Conservation (phyloP, 768 basidiomycete species). For the Lanmaoa rubissima region DNA sequence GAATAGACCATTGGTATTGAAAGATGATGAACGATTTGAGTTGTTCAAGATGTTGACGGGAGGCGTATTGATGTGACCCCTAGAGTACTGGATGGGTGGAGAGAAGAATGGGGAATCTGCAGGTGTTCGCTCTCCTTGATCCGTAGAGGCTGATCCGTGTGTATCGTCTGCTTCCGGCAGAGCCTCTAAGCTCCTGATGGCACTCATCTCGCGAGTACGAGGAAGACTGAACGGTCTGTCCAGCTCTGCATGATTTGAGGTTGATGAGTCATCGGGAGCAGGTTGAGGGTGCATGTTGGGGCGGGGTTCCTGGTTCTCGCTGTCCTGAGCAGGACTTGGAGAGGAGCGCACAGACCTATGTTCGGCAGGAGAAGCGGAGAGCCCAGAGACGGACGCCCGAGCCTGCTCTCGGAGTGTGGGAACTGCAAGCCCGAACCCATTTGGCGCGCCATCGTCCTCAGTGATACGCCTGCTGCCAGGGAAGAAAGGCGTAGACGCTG, state of each 20-base stretch:
- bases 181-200: conserved; percentile 49
- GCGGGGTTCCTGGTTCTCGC: conserved; percentile 23
- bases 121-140: conserved; percentile 27
- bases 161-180: conserved; percentile 57
- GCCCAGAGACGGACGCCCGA: conserved; percentile 51
- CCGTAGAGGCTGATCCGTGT: conserved; percentile 33
- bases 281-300: conserved; percentile 33
- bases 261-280: conserved; percentile 46
- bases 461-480: conserved; percentile 57
- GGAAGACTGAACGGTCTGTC: conserved; percentile 43
- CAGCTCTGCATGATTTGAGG: conserved; percentile 44
- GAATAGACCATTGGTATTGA: conserved; percentile 44
- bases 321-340: conserved; percentile 56
- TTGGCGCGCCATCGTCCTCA: conserved; percentile 50
- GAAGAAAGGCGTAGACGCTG: conserved; percentile 82
- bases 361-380: conserved; percentile 62
- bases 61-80: conserved; percentile 44
- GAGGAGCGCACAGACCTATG: conserved; percentile 68
- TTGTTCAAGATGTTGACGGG: conserved; percentile 39
- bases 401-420: conserved; percentile 43
- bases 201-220: conserved; percentile 48
- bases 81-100: conserved; percentile 36
- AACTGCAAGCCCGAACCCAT: conserved; percentile 45
- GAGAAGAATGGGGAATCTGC: conserved; percentile 40
- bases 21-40: conserved; percentile 40